These are phyloP conservation scores for Aspergillus vadensis DNA, from an alignment of 2,329 filamentous ascomycete genomes.

Conservation along the genomic window DNA sequence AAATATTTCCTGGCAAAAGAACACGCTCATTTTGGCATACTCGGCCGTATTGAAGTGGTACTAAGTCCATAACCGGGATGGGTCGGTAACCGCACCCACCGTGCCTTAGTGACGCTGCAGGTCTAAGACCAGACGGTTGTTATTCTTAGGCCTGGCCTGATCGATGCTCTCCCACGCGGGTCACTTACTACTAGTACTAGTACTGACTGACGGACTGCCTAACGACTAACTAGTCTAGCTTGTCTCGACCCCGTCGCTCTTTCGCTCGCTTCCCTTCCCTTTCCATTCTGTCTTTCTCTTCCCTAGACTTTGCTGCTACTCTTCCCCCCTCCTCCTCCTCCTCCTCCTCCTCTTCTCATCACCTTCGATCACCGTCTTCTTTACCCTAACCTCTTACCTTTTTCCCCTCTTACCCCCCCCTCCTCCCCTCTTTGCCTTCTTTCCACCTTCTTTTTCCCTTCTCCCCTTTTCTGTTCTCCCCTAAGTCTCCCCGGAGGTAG, in stretches of 20 bases:
- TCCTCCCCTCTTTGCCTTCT: background rate
- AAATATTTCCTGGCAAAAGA: too few relatives aligned
- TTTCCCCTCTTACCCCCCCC: background rate
- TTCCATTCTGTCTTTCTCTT: background rate
- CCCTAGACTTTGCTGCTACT: background rate
- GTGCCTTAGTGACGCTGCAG: slow-evolving; percentile 12
- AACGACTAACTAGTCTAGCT: background rate
- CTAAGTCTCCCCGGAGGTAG: background rate
- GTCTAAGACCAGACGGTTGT: slow-evolving; percentile 17
- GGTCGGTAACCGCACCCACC: slow-evolving; percentile 1
- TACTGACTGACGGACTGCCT: background rate
- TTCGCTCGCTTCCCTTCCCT: slow-evolving; percentile 3
- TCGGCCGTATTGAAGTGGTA: background rate
- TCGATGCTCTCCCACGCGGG: slow-evolving; percentile 10
- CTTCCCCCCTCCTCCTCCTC: background rate
- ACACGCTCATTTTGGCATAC: background rate
- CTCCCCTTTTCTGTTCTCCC: background rate
- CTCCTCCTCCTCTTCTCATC: background rate
- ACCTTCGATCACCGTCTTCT: background rate
- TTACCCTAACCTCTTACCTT: background rate
- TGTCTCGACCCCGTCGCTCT: background rate
- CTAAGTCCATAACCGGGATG: background rate
- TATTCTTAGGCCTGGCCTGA: slow-evolving; percentile 22
- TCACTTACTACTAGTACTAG: background rate
- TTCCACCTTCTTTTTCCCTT: background rate